Evolutionary conservation across 495 filamentous ascomycete genomes (phyloP), one percentile per base, ranked within the genome.

Genomic region (Echria macrotheca): DNA sequence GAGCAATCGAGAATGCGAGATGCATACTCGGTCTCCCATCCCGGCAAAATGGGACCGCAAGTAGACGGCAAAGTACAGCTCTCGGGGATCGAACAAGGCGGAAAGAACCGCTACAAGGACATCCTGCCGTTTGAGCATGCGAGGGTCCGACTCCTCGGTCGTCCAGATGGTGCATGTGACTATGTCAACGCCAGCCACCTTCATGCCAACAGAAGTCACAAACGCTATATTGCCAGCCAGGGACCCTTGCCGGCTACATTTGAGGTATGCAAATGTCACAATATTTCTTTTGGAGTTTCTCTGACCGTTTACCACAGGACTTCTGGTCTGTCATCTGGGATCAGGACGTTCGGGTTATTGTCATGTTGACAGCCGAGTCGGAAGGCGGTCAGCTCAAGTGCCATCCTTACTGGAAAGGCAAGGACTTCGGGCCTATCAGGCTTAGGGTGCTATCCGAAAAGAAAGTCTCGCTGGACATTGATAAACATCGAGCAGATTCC

Each of bases 271-370:
- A 6, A 25, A 12, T 21, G 39, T 19, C 17, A 17, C 24, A 8
- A 21, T 12, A 7, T 15, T 5, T 9, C 45, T 19, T 25, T 28
- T 28, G n/a, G 0, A 12, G 18, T 40, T 12, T 18, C 49, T 56
- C 75, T 82, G 61, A 82, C 63, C 21, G 18, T n/a, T n/a, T 7
- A 23, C 32, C n/a, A n/a, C 66, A 95, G 91, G 93, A 98, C 68
- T 98, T 98, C 60, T 98, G 93, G 93, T 89, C 87, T 37, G 83
- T 96, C 17, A 76, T 96, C 36, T 98, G 93, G 93, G 91, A 97
- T 60, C 86, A 97, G 69, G 90, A 96, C 61, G 82, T 94, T 19
- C 83, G 90, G 44, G 86, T 97, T 23, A 80, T 98, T 46, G 91
- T 98, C 52, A 96, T 96, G 77, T 74, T 98, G 47, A 97, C 93